A percentile compares a stretch with the other conserved stretches of the same genome.
phyloP scores from a whole-genome alignment of 495 filamentous ascomycete species.

The Trichoderma erinaceum region DNA sequence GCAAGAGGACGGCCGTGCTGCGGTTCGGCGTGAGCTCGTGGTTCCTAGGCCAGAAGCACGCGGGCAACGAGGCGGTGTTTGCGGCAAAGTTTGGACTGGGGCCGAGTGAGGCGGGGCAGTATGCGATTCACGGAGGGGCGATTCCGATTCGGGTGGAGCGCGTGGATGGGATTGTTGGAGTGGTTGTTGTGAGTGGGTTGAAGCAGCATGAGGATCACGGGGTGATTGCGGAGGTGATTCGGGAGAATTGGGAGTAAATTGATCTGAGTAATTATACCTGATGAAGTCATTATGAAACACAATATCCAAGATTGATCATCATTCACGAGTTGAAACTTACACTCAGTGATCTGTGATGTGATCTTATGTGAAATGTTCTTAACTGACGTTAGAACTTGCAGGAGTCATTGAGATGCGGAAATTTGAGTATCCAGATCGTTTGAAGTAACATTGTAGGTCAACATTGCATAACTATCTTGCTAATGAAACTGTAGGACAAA shows the following conservation, averaged over 20 bases:
- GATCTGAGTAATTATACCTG: background rate
- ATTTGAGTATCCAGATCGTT: too few relatives aligned
- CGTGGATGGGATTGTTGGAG: constrained; percentile 65
- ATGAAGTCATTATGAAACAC: background rate
- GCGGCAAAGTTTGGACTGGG: constrained; percentile 11
- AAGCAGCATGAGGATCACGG: constrained; percentile 74
- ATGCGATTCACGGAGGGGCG: constrained; percentile 70
- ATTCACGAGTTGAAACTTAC: too few relatives aligned
- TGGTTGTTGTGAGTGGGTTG: constrained; percentile 69
- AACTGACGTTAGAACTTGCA: too few relatives aligned
- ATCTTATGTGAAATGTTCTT: too few relatives aligned
- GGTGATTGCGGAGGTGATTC: constrained; percentile 61
- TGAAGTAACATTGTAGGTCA: too few relatives aligned
- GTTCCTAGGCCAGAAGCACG: constrained; percentile 57
- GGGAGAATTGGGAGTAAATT: constrained; percentile 35
- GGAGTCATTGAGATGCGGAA: too few relatives aligned
- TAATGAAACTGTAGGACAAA: too few relatives aligned
- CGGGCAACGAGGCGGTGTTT: constrained; percentile 43
- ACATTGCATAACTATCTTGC: too few relatives aligned
- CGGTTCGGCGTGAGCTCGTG: constrained; percentile 63
- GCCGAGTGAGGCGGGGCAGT: constrained; percentile 46
- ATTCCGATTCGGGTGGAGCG: constrained; percentile 62
- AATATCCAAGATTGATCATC: background rate
- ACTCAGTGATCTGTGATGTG: too few relatives aligned
- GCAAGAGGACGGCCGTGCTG: constrained; percentile 57